Evolutionary conservation across 2,329 filamentous ascomycete genomes (phyloP), one percentile per base, ranked within the genome.

Genomic region (Hymenoscyphus salicellus): DNA sequence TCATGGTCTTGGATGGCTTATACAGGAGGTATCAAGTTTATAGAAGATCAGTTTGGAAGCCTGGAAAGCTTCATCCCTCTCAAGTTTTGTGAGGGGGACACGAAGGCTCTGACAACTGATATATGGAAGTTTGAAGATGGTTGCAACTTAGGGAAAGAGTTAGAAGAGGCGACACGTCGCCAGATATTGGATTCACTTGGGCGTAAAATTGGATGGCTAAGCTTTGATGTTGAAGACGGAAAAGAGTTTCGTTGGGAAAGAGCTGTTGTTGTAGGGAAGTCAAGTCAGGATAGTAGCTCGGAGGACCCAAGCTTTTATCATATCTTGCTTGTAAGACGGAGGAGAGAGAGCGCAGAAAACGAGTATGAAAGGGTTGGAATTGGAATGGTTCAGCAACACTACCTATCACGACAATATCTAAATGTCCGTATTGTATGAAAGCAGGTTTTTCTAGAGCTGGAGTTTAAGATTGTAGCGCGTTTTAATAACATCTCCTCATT

Each of bases 1-100:
- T 61, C 57, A 56, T 64, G 62, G 62, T 63, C 62, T 16, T 63
- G 62, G 62, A 63, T 63, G 62, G 38, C 62, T 60, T 60, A 63
- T 41, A 30, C 3, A 20, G 62, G 62, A 59, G 62, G 62, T n/a
- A 63, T 63, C 57, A 23, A 63, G 38, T 60, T 63, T 60, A 43
- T 46, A 30, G 30, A 62, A 30, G 33, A 38, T 14, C 2, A 7
- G 17, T 62, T 28, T 58, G 52, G 52, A 11, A 20, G 20, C 1
- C 17, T 62, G 8, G 52, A 58, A 43, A 43, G 5, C 38, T 43
- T 43, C 14, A 43, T 17, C 38, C 5, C 38, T 43, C 38, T 43
- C 16, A n/a, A 17, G 38, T 43, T 43, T 58, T 38, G 8, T 55
- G 26, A 52, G 17, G n/a, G 10, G 20, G 43, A 55, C 30, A 33